A percentile compares a stretch with the other conserved stretches of the same genome.
These are phyloP conservation scores for Blastobotrys indianensis DNA, from an alignment of 1,139 yeast genomes.

Conservation along the genomic window DNA sequence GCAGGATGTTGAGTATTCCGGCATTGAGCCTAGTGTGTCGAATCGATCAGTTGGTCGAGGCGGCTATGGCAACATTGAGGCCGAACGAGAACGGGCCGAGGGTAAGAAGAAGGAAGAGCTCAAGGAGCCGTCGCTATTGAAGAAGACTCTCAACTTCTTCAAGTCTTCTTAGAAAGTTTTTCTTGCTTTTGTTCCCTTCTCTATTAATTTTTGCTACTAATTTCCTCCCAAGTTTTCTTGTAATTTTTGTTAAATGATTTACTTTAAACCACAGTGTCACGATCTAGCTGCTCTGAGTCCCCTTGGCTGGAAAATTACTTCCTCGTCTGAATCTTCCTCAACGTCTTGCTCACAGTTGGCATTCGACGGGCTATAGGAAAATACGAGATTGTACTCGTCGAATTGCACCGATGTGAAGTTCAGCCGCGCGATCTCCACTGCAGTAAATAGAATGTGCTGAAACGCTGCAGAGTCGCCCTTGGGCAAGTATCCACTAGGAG, in stretches of 20 bases:
- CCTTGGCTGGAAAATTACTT: constrained; percentile 10
- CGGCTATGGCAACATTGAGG: constrained; percentile 36
- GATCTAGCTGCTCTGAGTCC: neutral
- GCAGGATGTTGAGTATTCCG: constrained; percentile 56
- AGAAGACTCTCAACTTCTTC: constrained; percentile 16
- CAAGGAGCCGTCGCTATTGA: constrained; percentile 16
- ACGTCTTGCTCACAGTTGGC: neutral
- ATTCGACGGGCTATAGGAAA: neutral
- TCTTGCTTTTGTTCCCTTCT: constrained; percentile 5
- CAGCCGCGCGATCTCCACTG: constrained; percentile 12
- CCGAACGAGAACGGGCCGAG: constrained; percentile 17
- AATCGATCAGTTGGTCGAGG: constrained; percentile 36
- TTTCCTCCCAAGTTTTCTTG: neutral
- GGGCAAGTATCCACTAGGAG: constrained; percentile 15
- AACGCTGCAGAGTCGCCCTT: constrained; percentile 4
- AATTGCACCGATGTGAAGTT: constrained; percentile 9
- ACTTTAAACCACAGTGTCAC: neutral
- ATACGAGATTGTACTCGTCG: constrained; percentile 1
- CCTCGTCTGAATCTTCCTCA: constrained; percentile 12
- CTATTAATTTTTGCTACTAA: neutral
- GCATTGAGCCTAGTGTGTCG: constrained; percentile 17
- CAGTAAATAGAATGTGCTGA: constrained; percentile 10
- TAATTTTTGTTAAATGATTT: neutral
- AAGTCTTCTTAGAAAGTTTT: constrained; percentile 3
- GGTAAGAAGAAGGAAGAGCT: constrained; percentile 8